Evolutionary conservation across 345 rosid species (phyloP), one percentile per base, ranked within the genome.

Genomic region (Syzygium aromaticum): DNA sequence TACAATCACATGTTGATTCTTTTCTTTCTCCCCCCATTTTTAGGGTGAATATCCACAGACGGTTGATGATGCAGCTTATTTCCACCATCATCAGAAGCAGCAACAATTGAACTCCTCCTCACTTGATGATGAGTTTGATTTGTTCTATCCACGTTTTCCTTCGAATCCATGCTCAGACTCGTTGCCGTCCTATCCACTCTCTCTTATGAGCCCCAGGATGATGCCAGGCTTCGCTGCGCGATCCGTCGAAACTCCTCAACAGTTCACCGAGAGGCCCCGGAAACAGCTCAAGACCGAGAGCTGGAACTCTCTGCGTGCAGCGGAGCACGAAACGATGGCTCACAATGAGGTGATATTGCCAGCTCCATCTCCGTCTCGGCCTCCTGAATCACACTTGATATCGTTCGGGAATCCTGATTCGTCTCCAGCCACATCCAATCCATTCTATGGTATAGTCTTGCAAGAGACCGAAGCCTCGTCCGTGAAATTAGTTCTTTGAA

Each of bases 361-460:
- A 9, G 89, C 86, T 80, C n/a, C 89, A 19, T 54, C 93, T 51
- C 54, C 86, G 64, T 91, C 93, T 25, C 78, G 15, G 15, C 64
- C 64, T 1, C 30, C 91, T 11, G 88, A 90, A 51, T 88, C 94
- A 56, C 91, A 87, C 25, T 88, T 91, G 21, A 92, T 93, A 82
- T 92, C 95, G 82, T 94, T 92, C 77, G 89, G 90, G 38, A 92
- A 89, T 84, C 86, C 90, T 4, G 63, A 46, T 52, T 89, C 93
- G 4, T 51, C 92, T 51, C 87, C 90, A 0, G 86, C 86, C 86
- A 33, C 77, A 38, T 84, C 89, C 40, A 1, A 33, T 54, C 21
- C 63, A 30, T 11, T 8, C 14, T 5, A 40, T 23, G 49, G 86
- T 16, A 61, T 2, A 14, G 8, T 61, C 73, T 30, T n/a, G 2